Percentiles rank a stretch among this genome's conserved stretches.
Evolutionary conservation across 73 alveolate species (phyloP).

Genomic region (Stentor roeselii): DNA sequence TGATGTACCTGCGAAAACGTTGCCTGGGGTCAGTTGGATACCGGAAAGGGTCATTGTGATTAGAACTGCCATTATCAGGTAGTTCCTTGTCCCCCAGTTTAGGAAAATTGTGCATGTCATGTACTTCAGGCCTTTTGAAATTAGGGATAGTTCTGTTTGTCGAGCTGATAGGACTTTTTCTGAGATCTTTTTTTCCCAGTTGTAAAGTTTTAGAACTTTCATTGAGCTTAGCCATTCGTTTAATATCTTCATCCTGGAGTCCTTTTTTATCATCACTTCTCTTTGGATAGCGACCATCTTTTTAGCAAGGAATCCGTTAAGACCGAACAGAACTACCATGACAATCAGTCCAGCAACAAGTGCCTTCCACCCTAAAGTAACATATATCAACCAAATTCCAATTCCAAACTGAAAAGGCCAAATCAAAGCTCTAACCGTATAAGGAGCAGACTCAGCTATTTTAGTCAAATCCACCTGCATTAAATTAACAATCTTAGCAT

Average conservation of each 20-base stretch:
- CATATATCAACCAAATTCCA: neutral
- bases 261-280: constrained; percentile 2
- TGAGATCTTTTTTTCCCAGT: constrained; percentile 18
- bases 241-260: constrained; percentile 12
- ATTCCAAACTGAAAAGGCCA: constrained; percentile 21
- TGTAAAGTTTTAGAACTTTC: constrained; percentile 7
- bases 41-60: constrained; percentile 13
- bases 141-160: neutral
- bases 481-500: constrained; percentile 3
- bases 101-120: neutral
- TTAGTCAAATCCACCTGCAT: constrained; percentile 10
- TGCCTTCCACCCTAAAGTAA: constrained; percentile 13
- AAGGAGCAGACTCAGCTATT: neutral
- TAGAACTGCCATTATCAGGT: constrained; percentile 20
- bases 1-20: constrained; percentile 14
- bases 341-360: neutral
- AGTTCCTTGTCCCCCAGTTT: constrained; percentile 23
- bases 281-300: neutral
- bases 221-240: neutral
- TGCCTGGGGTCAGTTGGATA: neutral
- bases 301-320: constrained; percentile 4
- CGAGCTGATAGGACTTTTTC: neutral
- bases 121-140: neutral
- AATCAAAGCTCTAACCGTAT: constrained; percentile 8
- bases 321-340: constrained; percentile 15